Base-by-base conservation (phyloP, 305 asterid genomes). In the Fraxinus velutina region DNA sequence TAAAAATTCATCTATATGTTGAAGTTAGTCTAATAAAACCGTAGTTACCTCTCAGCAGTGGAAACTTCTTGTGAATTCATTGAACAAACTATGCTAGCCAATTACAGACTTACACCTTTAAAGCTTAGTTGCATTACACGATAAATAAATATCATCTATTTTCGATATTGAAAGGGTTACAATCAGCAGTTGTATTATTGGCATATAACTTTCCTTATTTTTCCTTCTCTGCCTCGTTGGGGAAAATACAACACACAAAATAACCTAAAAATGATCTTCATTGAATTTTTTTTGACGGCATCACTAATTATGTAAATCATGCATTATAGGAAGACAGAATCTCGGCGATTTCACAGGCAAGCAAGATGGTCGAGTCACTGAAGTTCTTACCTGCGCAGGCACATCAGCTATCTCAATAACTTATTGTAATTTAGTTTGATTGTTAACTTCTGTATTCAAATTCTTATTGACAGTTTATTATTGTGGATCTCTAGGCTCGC, bases 301-400 rank as follows among this genome's bases (percentile, higher is more conserved):
- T 78, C 79, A 83, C 77, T 85, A 82, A 80, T 84, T 37, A 4
- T 81, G 83, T 64, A 73, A 80, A 83, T 83, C 70, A 78, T 79
- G 82, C 76, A 81, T 76, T 83, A 29, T 73, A 96, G 99, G 98
- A 89, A 79, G 99, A 96, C 73, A 89, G 93, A 83, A 88, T 83
- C 79, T 88, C 96, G 0, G 95, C 99, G 21, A 89, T 89, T 84
- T 91, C 95, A 79, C 97, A 90, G 89, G 98, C 99, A 76, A 88
- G 87, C 92, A 91, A 92, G 92, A 94, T 96, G 95, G 90, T 91
- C 37, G 99, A 96, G 90, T 89, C 93, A 71, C 81, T 91, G 86
- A 96, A 96, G 86, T 93, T 92, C 84, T 73, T 90, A 79, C 96
- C 98, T 71, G 88, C 97, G 82, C 99, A 96, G 97, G 99, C 87